Percentiles rank a stretch among this genome's conserved stretches.
These are phyloP conservation scores for Leccinum barrowsii DNA, from an alignment of 768 basidiomycete species.

Conservation along the genomic window DNA sequence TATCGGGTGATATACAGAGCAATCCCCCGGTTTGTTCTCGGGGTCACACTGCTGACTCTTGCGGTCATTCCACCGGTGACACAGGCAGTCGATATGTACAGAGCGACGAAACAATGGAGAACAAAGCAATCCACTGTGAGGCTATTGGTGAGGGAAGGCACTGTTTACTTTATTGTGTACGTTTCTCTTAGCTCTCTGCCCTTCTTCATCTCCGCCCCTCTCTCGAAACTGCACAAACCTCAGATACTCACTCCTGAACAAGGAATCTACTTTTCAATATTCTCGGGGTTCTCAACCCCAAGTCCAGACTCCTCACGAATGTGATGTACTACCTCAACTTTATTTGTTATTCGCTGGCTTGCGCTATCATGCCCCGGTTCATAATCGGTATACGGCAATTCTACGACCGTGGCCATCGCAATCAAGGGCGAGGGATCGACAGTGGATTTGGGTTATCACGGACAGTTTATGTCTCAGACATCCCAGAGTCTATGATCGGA, in stretches of 20 bases:
- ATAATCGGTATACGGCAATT: not conserved
- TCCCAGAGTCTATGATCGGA: not conserved
- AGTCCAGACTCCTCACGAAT: not conserved
- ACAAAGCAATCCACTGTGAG: not conserved
- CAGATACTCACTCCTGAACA: not conserved
- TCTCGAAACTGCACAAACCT: not conserved
- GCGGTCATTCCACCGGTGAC: not conserved
- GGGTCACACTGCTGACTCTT: not conserved
- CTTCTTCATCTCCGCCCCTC: not conserved
- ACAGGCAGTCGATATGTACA: not conserved
- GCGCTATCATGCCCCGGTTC: not conserved
- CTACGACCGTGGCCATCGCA: not conserved
- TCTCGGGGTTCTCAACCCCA: not conserved
- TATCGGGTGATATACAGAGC: not conserved
- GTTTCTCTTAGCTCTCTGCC: not conserved
- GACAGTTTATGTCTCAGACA: not conserved
- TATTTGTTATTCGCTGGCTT: not conserved
- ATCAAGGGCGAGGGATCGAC: not conserved
- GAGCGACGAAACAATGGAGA: constrained; percentile 3
- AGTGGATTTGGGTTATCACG: not conserved
- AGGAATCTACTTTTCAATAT: not conserved
- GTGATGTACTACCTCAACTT: not conserved
- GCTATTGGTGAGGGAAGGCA: not conserved
- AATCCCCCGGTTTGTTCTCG: constrained; percentile 1
- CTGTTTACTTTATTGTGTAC: not conserved